phyloP scores from a whole-genome alignment of 164 flowering plant genomes.

The Hamamelis virginiana region DNA sequence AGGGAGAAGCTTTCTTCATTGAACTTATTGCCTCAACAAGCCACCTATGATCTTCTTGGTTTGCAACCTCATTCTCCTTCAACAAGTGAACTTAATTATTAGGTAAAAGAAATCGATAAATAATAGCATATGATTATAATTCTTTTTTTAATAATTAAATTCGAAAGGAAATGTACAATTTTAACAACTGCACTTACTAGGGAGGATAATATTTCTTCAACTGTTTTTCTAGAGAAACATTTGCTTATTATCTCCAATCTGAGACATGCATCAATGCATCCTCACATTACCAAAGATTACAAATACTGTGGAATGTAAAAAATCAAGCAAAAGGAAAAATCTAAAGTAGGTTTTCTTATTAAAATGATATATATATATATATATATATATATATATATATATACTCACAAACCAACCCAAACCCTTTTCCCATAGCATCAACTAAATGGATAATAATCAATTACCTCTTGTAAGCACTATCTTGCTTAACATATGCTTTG shows the following conservation, averaged over 20 bases:
- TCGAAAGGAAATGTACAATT: too few species aligned
- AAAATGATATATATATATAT: too few species aligned
- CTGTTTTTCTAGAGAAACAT: constrained; percentile 17
- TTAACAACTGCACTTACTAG: constrained; percentile 23
- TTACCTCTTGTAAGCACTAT: constrained; percentile 4
- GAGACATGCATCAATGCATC: neutral
- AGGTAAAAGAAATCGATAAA: neutral
- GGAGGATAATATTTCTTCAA: constrained; percentile 20
- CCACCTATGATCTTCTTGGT: neutral
- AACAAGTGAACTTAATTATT: neutral
- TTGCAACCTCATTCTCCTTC: constrained; percentile 10
- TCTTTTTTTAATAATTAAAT: too few species aligned
- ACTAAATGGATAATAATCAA: neutral
- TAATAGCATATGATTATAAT: too few species aligned
- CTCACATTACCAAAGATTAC: too few species aligned
- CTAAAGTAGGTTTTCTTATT: too few species aligned
- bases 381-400: too few species aligned
- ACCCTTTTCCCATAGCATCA: neutral
- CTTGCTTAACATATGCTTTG: neutral
- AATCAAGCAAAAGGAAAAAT: too few species aligned
- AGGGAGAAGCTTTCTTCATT: constrained; percentile 10
- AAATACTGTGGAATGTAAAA: neutral
- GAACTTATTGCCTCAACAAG: constrained; percentile 2
- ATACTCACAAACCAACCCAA: too few species aligned
- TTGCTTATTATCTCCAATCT: constrained; percentile 19